These are phyloP conservation scores for Blakeslea trispora DNA, from an alignment of 371 early-diverging fungal species.

Conservation along the genomic window DNA sequence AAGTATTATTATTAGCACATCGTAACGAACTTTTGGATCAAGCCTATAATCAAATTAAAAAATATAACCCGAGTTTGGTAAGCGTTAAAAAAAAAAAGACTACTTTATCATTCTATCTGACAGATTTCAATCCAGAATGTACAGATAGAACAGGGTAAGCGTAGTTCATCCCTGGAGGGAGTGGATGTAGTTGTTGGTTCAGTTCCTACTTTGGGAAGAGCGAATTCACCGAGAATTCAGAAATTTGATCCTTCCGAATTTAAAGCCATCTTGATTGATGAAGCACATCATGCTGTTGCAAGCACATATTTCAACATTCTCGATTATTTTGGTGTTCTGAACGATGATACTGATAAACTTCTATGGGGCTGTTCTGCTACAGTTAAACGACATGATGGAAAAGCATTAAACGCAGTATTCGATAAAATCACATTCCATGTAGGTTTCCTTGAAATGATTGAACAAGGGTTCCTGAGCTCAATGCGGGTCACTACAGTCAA, in stretches of 20 bases:
- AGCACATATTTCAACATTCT: slow-evolving; percentile 72
- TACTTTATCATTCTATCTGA: too few species aligned
- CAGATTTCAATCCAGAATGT: slow-evolving; percentile 42
- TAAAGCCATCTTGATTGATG: slow-evolving; percentile 90
- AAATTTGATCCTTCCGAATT: slow-evolving; percentile 74
- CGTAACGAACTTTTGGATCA: slow-evolving; percentile 86
- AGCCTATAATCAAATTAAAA: slow-evolving; percentile 67
- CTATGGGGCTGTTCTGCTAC: slow-evolving; percentile 97
- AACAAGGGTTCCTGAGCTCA: slow-evolving; percentile 50
- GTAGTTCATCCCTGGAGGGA: slow-evolving; percentile 53
- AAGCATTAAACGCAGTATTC: slow-evolving; percentile 68
- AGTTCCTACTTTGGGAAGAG: slow-evolving; percentile 72
- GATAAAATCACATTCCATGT: slow-evolving; percentile 78
- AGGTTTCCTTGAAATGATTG: slow-evolving; percentile 81
- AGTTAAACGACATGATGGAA: slow-evolving; percentile 81
- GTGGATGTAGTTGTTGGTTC: slow-evolving; percentile 80
- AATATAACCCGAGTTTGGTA: slow-evolving; percentile 59
- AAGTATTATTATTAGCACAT: slow-evolving; percentile 84
- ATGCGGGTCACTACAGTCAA: slow-evolving; percentile 67
- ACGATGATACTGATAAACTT: slow-evolving; percentile 53
- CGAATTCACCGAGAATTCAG: slow-evolving; percentile 49
- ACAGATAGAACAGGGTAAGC: slow-evolving; percentile 66
- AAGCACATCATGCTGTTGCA: slow-evolving; percentile 93
- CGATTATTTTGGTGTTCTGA: slow-evolving; percentile 63
- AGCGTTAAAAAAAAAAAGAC: slow-evolving; percentile 1